Conservation (phyloP, 2,329 filamentous ascomycete species). For the Colletotrichum sp. region DNA sequence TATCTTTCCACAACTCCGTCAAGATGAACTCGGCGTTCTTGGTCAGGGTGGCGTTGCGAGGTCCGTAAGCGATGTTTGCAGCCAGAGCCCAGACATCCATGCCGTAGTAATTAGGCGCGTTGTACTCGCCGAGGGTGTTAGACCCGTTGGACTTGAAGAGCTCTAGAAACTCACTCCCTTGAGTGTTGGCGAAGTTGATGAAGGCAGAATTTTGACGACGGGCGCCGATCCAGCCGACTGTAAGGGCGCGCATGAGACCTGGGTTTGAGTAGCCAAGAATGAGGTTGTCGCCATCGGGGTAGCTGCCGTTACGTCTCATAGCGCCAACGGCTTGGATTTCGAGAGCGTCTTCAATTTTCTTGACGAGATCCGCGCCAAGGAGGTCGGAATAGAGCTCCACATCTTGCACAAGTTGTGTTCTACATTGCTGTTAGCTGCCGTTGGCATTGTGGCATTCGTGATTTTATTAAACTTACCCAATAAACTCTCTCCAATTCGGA, state of each 20-base stretch:
- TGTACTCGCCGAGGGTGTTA: constrained; percentile 42
- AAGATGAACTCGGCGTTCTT: constrained; percentile 32
- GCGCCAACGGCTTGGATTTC: constrained; percentile 40
- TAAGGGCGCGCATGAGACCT: constrained; percentile 42
- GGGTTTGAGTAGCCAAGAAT: constrained; percentile 47
- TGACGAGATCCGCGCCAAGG: constrained; percentile 33
- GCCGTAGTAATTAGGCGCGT: constrained; percentile 45
- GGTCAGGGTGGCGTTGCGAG: constrained; percentile 32
- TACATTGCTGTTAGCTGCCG: background rate
- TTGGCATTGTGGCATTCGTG: background rate
- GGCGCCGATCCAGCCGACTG: constrained; percentile 45
- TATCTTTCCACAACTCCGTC: constrained; percentile 36
- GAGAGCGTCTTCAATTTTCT: constrained; percentile 39
- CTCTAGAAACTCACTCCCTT: constrained; percentile 32
- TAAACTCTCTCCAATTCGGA: constrained; percentile 42
- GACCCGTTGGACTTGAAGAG: constrained; percentile 36
- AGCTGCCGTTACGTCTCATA: constrained; percentile 45
- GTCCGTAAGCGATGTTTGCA: constrained; percentile 41
- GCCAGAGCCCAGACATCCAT: constrained; percentile 45
- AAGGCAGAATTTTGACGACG: constrained; percentile 40
- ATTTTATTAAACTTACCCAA: constrained; percentile 27
- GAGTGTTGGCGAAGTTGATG: constrained; percentile 39
- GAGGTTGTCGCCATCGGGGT: constrained; percentile 41
- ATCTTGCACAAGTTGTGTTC: constrained; percentile 38
- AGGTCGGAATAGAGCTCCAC: constrained; percentile 38